Evolutionary conservation across 1,284 basidiomycete species (phyloP), one percentile per base, ranked within the genome.

Genomic region (Mycena sp.): DNA sequence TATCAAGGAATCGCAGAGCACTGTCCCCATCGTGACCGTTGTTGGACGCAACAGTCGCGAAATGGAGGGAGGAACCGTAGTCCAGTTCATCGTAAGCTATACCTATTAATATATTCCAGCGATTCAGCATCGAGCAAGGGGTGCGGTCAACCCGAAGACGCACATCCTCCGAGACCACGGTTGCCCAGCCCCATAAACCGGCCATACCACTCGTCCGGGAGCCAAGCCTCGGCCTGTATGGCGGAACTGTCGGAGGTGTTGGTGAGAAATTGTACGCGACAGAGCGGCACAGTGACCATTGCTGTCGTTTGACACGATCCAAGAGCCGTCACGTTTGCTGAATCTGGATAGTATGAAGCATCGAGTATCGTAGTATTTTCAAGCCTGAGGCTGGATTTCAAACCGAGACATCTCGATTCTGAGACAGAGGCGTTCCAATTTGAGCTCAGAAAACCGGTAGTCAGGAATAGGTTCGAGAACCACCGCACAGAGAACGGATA

Each of bases 21-120:
- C 41, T 65, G 40, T 67, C 61, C 4, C 74, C 74, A 46, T 74
- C 72, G 63, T 74, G 73, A 4, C 74, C 74, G 45, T 69, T 73
- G 60, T 76, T 70, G 7, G 71, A 67, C 7, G 61, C 73, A 41
- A 74, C 58, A 16, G 68, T 61, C 14, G 72, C 74, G 43, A 66
- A 63, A 23, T 71, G 62, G 6, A 74, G 56, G 12, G 67, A 65
- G 17, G 70, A 59, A 5, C 69, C 69, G 32, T 73, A 72, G 41
- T 65, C 64, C 7, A 76, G 67, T 21, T 68, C 60, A 19, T 44
- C 50, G 52, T 76, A 76, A 32, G 69, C 57, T n/a, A 74, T 72
- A 43, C 72, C 74, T 75, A 52, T 12, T 23, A 17, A 6, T 19
- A 37, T 12, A 17, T 21, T n/a, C n/a, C n/a, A n/a, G n/a, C n/a